These are phyloP conservation scores for Quercus glauca DNA, from an alignment of 306 rosid species.

Conservation along the genomic window DNA sequence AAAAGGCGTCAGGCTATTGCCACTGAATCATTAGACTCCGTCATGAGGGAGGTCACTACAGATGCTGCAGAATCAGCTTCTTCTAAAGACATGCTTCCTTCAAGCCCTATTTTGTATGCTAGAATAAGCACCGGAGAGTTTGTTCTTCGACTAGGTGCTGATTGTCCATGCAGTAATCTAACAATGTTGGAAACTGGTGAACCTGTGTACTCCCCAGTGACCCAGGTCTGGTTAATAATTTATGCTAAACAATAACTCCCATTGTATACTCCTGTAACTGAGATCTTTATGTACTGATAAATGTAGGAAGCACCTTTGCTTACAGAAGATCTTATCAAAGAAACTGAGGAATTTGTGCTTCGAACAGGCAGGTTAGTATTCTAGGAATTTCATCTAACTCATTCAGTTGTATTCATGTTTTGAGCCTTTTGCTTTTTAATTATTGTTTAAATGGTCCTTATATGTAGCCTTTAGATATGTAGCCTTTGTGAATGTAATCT, in stretches of 20 bases:
- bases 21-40: slow-evolving; percentile 64
- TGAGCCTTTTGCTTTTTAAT: slow-evolving; percentile 4
- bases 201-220: slow-evolving; percentile 81
- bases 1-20: slow-evolving; percentile 70
- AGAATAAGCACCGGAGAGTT: slow-evolving; percentile 70
- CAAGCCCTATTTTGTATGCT: slow-evolving; percentile 66
- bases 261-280: slow-evolving; percentile 15
- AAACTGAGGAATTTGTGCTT: slow-evolving; percentile 95
- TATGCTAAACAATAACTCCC: slow-evolving; percentile 17
- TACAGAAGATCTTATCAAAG: slow-evolving; percentile 93
- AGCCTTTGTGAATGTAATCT: neutral
- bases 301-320: slow-evolving; percentile 94
- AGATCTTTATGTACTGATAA: slow-evolving; percentile 23
- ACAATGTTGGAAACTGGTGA: slow-evolving; percentile 97
- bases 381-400: slow-evolving; percentile 15
- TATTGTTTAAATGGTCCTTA: neutral
- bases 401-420: slow-evolving; percentile 15
- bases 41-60: slow-evolving; percentile 60
- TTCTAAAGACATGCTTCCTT: slow-evolving; percentile 26
- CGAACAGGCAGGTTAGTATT: slow-evolving; percentile 90
- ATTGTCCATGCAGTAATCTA: slow-evolving; percentile 49
- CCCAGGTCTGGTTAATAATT: slow-evolving; percentile 64
- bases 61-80: slow-evolving; percentile 37
- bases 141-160: slow-evolving; percentile 85
- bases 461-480: neutral